Base-by-base conservation (phyloP, 2,329 filamentous ascomycete genomes). In the Mycosphaerella sp. region DNA sequence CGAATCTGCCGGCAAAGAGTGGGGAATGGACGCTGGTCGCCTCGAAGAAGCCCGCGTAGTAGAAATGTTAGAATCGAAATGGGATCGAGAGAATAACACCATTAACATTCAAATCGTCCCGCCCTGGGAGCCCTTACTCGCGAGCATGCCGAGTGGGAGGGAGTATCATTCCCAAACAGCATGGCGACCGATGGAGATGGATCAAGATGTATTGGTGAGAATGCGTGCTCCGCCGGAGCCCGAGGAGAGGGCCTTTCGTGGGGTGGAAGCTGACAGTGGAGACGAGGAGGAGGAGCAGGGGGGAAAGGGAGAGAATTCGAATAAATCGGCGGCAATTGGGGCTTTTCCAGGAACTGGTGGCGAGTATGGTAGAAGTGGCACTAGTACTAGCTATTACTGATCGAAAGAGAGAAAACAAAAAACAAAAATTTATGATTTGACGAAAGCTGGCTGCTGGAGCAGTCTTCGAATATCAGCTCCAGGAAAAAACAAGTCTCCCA, bases 41-140 rank as follows among this genome's bases (percentile, higher is more conserved):
- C 73, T 89, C 14, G 93, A 97, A 69, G 93, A 98, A 72, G 83
- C 79, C 1, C 79, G 90, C 52, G 86, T 97, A 2, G 78, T 96
- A 48, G 87, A 93, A 64, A 89, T 93, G 83, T 74, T 98, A 34
- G 82, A 95, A 63, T 79, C 78, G 38, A 96, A 95, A 69, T 96
- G 93, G 92, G 83, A 82, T 58, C 93, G 90, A 73, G 83, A 90
- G 72, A 98, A 98, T 67, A 89, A 96, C 70, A 95, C 88, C 83
- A 85, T 95, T 64, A 89, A 91, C 56, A 85, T 89, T 0, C 89
- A 95, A 68, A 53, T 76, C 1, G 80, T 97, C 32, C 89, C 91
- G 0, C 78, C 86, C 0, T 79, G 81, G 4, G 84, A 84, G 11
- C 80, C 86, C 0, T 74, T 96, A 8, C 72, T 95, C 4, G 80